Evolutionary conservation across 495 filamentous ascomycete species (phyloP).

Genomic region (Aspergillus coremiiformis): DNA sequence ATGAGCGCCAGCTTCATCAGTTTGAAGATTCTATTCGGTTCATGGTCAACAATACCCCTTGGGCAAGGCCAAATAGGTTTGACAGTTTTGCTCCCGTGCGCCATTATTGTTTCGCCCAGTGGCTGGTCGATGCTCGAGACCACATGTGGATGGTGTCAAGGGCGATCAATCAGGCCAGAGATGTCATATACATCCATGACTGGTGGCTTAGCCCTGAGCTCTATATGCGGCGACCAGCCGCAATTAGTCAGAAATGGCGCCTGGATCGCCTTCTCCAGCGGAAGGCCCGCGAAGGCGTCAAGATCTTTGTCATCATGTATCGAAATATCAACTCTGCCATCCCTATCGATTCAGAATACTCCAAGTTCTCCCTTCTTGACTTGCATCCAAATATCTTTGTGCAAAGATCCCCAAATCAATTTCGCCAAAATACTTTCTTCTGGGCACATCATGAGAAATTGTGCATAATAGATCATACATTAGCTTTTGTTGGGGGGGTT

Average conservation of each 20-base stretch:
- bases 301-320: conserved; percentile 97
- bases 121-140: conserved; percentile 93
- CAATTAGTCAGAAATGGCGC: conserved; percentile 98
- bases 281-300: conserved; percentile 92
- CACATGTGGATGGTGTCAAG: conserved; percentile 99
- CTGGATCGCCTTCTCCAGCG: conserved; percentile 89
- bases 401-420: conserved; percentile 91
- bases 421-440: conserved; percentile 99
- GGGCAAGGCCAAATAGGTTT: conserved; percentile 79
- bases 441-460: conserved; percentile 99
- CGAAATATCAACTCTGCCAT: conserved; percentile 97
- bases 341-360: conserved; percentile 97
- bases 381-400: conserved; percentile 95
- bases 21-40: conserved; percentile 87
- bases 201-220: conserved; percentile 98
- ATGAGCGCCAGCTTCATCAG: conserved; percentile 79
- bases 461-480: conserved; percentile 88
- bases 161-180: conserved; percentile 94
- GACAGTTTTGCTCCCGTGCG: conserved; percentile 90
- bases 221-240: conserved; percentile 90
- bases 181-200: conserved; percentile 98
- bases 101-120: conserved; percentile 81
- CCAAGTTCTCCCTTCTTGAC: conserved; percentile 94
- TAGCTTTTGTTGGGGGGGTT: conserved; percentile 93
- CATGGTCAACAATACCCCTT: conserved; percentile 73